phyloP scores from a whole-genome alignment of 2,329 filamentous ascomycete species.

The Knufia fluminis region DNA sequence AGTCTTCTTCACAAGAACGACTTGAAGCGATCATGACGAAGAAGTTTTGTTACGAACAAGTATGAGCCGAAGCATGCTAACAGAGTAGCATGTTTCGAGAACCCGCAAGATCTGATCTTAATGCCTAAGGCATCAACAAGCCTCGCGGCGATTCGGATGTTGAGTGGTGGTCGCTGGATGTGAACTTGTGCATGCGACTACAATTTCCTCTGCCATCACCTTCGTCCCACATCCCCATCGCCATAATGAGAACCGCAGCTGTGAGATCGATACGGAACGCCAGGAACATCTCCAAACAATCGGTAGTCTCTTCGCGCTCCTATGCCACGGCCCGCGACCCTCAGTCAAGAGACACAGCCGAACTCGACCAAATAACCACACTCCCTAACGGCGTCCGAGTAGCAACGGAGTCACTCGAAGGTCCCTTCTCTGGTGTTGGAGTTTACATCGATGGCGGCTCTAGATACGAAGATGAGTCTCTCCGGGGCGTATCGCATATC shows the following conservation, averaged over 20 bases:
- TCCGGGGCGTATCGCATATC: slow-evolving; percentile 89
- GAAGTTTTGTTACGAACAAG: too few species aligned
- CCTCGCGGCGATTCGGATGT: too few species aligned
- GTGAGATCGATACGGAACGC: slow-evolving; percentile 18
- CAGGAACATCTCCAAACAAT: slow-evolving; percentile 10
- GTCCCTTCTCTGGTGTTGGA: slow-evolving; percentile 88
- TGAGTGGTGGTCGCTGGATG: background rate
- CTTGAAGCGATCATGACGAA: too few species aligned
- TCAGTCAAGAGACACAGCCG: slow-evolving; percentile 55
- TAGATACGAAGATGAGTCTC: slow-evolving; percentile 74
- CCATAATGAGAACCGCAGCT: slow-evolving; percentile 19
- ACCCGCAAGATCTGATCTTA: too few species aligned
- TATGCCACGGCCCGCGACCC: slow-evolving; percentile 21
- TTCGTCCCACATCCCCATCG: background rate
- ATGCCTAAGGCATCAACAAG: too few species aligned
- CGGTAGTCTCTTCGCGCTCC: slow-evolving; percentile 12
- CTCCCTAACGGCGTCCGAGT: slow-evolving; percentile 89
- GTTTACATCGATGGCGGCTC: slow-evolving; percentile 95
- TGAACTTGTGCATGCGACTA: background rate
- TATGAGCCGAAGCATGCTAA: too few species aligned
- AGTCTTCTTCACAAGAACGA: too few species aligned
- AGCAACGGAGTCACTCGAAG: slow-evolving; percentile 86
- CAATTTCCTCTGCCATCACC: background rate
- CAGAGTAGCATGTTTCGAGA: too few species aligned
- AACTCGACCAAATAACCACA: slow-evolving; percentile 79